Percentiles rank a stretch among this genome's conserved stretches.
phyloP scores from a whole-genome alignment of 345 rosid genomes.

The Gossypium mustelinum region DNA sequence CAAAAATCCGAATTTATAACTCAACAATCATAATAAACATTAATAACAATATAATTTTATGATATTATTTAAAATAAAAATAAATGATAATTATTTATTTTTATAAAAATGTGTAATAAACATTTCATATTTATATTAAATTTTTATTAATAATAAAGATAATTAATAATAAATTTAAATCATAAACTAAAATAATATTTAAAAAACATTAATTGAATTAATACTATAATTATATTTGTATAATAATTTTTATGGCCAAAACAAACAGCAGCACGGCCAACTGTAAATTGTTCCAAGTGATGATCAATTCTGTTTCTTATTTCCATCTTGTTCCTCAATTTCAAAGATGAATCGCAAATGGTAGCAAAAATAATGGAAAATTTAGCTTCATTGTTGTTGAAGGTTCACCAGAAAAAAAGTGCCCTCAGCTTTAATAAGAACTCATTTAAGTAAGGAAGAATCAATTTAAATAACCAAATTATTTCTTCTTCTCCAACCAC shows the following conservation, averaged over 20 bases:
- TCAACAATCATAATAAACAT: too few species aligned
- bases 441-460: slow-evolving; percentile 81
- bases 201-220: too few species aligned
- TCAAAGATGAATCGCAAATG: neutral
- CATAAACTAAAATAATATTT: too few species aligned
- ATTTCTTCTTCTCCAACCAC: slow-evolving; percentile 89
- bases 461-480: slow-evolving; percentile 51
- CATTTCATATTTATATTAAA: too few species aligned
- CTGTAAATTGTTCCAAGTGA: slow-evolving; percentile 43
- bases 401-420: slow-evolving; percentile 88
- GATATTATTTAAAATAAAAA: too few species aligned
- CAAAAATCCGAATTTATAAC: too few species aligned
- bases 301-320: slow-evolving; percentile 15
- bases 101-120: too few species aligned
- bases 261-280: slow-evolving; percentile 81
- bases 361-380: neutral
- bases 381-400: slow-evolving; percentile 84
- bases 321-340: neutral
- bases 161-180: too few species aligned
- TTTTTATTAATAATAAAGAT: too few species aligned
- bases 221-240: too few species aligned
- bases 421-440: slow-evolving; percentile 58
- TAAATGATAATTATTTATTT: too few species aligned
- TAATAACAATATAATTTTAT: too few species aligned
- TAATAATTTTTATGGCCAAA: slow-evolving; percentile 32